These are phyloP conservation scores for Paralagenidium karlingii DNA, from an alignment of 352 stramenopile species.

Conservation along the genomic window DNA sequence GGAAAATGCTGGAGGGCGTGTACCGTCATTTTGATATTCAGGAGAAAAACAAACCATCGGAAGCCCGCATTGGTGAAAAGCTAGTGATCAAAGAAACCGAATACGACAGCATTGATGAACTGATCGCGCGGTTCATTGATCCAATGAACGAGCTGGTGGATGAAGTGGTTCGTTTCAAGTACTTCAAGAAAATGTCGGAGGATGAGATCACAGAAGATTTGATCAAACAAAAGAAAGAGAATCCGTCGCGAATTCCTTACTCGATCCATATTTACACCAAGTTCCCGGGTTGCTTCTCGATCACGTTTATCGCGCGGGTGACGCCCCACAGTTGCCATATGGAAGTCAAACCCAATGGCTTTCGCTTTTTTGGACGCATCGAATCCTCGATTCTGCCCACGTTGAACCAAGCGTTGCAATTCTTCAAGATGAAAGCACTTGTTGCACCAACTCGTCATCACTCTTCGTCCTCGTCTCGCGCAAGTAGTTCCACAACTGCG, in stretches of 20 bases:
- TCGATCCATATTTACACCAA: conserved; percentile 76
- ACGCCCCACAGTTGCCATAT: conserved; percentile 79
- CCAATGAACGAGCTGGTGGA: conserved; percentile 83
- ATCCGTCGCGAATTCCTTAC: conserved; percentile 74
- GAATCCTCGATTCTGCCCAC: conserved; percentile 76
- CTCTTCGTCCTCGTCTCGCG: conserved; percentile 8
- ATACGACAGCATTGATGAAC: conserved; percentile 82
- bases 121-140: conserved; percentile 80
- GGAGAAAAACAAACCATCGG: conserved; percentile 79
- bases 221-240: conserved; percentile 83
- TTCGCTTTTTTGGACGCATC: conserved; percentile 80
- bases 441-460: conserved; percentile 24
- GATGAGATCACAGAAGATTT: conserved; percentile 77
- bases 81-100: conserved; percentile 80
- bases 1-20: conserved; percentile 80
- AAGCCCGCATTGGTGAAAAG: conserved; percentile 65
- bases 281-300: conserved; percentile 82
- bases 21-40: conserved; percentile 83
- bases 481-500: neutral
- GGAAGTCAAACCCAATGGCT: conserved; percentile 75
- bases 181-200: conserved; percentile 54
- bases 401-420: conserved; percentile 67
- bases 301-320: conserved; percentile 77
- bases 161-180: conserved; percentile 80
- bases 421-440: conserved; percentile 85